phyloP scores from a whole-genome alignment of 495 filamentous ascomycete genomes.

The Cercophora newfieldiana region DNA sequence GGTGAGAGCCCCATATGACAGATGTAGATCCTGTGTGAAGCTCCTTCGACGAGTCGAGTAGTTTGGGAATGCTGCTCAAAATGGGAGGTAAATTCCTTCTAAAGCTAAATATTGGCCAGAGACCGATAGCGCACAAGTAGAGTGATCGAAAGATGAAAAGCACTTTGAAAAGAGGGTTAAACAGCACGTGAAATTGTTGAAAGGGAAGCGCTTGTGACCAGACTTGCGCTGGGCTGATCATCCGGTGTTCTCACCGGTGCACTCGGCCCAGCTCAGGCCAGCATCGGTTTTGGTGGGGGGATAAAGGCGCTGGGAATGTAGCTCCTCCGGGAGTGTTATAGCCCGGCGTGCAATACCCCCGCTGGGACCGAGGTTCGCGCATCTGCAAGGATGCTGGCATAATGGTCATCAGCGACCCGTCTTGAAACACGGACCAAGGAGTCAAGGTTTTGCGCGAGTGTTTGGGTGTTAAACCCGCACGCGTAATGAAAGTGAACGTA shows the following conservation, averaged over 20 bases:
- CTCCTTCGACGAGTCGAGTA: constrained; percentile 68
- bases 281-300: constrained; percentile 60
- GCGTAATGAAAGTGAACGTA: constrained; percentile 73
- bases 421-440: constrained; percentile 76
- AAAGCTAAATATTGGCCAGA: constrained; percentile 69
- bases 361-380: constrained; percentile 30
- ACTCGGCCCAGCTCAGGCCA: constrained; percentile 58
- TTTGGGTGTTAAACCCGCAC: constrained; percentile 68
- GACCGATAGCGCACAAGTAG: constrained; percentile 75
- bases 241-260: constrained; percentile 55
- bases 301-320: constrained; percentile 61
- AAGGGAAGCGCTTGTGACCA: constrained; percentile 70
- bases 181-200: constrained; percentile 76
- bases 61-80: constrained; percentile 72
- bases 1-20: constrained; percentile 45
- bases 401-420: constrained; percentile 63
- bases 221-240: constrained; percentile 57
- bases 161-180: constrained; percentile 73
- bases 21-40: constrained; percentile 53
- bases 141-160: constrained; percentile 74
- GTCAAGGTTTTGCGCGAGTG: constrained; percentile 69
- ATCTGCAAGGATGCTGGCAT: constrained; percentile 61
- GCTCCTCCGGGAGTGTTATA: constrained; percentile 64
- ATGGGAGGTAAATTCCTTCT: constrained; percentile 71
- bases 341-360: constrained; percentile 38